Base-by-base conservation (phyloP, 2,329 filamentous ascomycete species). In the Penicillium sp. region DNA sequence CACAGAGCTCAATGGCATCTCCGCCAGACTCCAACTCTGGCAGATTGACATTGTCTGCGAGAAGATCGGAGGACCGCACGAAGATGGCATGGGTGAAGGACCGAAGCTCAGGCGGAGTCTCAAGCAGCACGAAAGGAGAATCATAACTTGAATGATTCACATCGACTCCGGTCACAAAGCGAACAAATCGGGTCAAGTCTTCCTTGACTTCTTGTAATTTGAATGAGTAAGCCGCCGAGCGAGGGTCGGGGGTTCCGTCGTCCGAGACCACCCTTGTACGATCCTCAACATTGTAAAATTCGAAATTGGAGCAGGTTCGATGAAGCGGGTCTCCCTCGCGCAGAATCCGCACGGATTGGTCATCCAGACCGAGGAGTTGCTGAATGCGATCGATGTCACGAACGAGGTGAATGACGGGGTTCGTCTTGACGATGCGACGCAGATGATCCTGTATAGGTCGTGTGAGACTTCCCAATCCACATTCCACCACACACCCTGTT, bases 81-180 rank as follows among this genome's bases (percentile, higher is more conserved):
- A 76, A 71, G 11, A 80, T 74, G 10, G 76, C 73, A 63, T 80
- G 76, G 2, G 78, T 79, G 53, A 82, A 80, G 25, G 81, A 78
- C 54, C 85, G 81, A 57, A 81, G 80, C 64, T 88, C 85, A 1
- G 85, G 83, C 1, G 85, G 85, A 2, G 85, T 82, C 30, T 86
- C 85, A 16, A 82, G 78, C 57, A 87, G 77, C 3, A 84, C 85
- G 67, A 88, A 88, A 1, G 86, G 85, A 59, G 85, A 87, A 67
- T 86, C 82, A 42, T 85, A 77, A 69, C 81, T 84, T 4, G 82
- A 81, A 60, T 82, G 78, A 10, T 82, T 81, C 25, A 83, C 76
- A 30, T 81, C 79, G 53, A 82, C 80, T 1, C 84, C 84, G 6
- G 83, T 85, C 42, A 88, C 78, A 54, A 84, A 81, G 62, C 85